Base-by-base conservation (phyloP, 1,139 yeast species). In the Lodderomyces parapsilosis region DNA sequence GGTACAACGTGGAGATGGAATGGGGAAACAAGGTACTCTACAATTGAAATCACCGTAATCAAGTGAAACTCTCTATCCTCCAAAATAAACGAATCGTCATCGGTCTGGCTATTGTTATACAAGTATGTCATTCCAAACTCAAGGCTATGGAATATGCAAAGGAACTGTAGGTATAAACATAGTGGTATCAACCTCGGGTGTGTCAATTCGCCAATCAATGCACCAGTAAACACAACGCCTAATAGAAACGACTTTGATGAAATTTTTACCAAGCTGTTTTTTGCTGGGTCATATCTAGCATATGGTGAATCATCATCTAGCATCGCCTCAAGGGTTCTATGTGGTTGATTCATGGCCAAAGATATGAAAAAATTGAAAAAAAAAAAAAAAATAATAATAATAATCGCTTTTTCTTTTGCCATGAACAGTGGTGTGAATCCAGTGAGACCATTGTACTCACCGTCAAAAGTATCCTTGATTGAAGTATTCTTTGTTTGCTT, bases 101-200 rank as follows among this genome's bases (percentile, higher is more conserved):
- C 82, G 5, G 83, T 85, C 54, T 83, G 81, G 3, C 71, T 60
- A 13, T 81, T 74, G 57, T 91, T 91, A 65, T 73, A 89, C 38
- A 70, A 62, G 0, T 95, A 89, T 0, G 99, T 93, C 41, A 80
- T 76, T 55, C 77, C 76, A 60, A 84, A 93, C 63, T 93, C 99
- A 25, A 89, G 60, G 54, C 86, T 76, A 60, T 93, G 98, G 66
- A 93, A 93, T 0, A 74, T 19, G 1, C 83, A 63, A 17, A 87
- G 61, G 4, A 76, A 63, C 17, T 74, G 58, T 17, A 85, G 50
- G 59, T 85, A 90, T 1, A 78, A 17, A 40, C 52, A 48, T 22
- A 57, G 36, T 33, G 43, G 44, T 28, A 28, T 13, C 6, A 38
- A 40, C 6, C 22, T 15, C 9, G 33, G n/a, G n/a, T 35, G 30